These are phyloP conservation scores for Amoebophrya sp. DNA, from an alignment of 169 alveolate species.

Conservation along the genomic window DNA sequence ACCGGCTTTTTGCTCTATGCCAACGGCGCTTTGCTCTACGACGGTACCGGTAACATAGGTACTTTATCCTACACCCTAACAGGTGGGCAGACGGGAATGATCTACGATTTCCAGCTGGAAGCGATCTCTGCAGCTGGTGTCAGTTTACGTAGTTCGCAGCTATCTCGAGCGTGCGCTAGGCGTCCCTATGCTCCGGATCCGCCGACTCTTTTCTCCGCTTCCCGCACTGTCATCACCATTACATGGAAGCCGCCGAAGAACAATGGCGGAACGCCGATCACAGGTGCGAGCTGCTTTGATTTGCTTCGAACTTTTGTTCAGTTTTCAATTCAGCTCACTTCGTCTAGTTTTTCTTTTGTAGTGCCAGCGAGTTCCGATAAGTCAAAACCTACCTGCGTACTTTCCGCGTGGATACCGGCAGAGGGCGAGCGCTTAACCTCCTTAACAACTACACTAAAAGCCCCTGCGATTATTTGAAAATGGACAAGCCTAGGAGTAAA, in stretches of 20 bases:
- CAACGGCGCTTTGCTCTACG: constrained; percentile 42
- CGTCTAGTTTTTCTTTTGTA: too few species aligned
- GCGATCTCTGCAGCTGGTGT: constrained; percentile 46
- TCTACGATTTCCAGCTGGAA: constrained; percentile 45
- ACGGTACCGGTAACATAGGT: constrained; percentile 41
- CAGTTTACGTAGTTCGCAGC: background rate
- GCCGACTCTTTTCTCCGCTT: background rate
- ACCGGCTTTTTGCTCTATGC: constrained; percentile 45
- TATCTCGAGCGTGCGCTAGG: constrained; percentile 17
- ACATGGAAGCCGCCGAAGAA: constrained; percentile 45
- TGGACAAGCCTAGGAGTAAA: too few species aligned
- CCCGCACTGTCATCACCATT: constrained; percentile 26
- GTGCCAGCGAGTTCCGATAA: too few species aligned
- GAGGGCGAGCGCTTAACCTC: too few species aligned
- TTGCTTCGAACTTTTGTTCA: too few species aligned
- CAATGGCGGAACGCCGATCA: constrained; percentile 48
- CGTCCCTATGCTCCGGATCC: constrained; percentile 23
- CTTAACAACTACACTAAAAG: too few species aligned
- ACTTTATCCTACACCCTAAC: constrained; percentile 39
- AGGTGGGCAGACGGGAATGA: constrained; percentile 43
- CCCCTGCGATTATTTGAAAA: too few species aligned
- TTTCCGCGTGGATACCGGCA: too few species aligned
- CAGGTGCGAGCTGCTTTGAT: too few species aligned
- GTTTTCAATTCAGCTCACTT: too few species aligned
- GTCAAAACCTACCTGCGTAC: too few species aligned